These are phyloP conservation scores for Teratosphaeria destructans DNA, from an alignment of 2,329 filamentous ascomycete genomes.

Conservation along the genomic window DNA sequence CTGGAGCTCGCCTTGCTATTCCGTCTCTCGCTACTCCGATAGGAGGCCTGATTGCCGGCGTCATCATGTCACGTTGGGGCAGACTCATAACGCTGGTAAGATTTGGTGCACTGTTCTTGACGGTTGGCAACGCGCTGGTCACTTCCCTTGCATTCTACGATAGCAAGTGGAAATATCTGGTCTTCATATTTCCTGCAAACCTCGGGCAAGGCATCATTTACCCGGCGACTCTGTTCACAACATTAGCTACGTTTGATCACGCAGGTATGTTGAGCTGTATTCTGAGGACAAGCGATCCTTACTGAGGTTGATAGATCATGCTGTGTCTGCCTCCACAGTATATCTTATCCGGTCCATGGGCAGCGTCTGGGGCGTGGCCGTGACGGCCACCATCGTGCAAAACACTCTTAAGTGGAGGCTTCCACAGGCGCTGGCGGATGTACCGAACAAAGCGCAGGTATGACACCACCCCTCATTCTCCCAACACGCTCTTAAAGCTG, in stretches of 20 bases:
- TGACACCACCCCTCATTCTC: constrained; percentile 12
- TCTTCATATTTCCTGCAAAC: constrained; percentile 36
- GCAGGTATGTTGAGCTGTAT: constrained; percentile 33
- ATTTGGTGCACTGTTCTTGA: constrained; percentile 33
- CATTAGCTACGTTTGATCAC: constrained; percentile 53
- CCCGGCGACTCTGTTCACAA: constrained; percentile 47
- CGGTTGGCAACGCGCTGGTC: constrained; percentile 33
- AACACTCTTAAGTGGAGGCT: constrained; percentile 48
- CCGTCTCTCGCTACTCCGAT: constrained; percentile 37
- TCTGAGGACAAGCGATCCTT: neutral
- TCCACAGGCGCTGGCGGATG: constrained; percentile 42
- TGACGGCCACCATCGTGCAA: constrained; percentile 53
- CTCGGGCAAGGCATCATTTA: constrained; percentile 39
- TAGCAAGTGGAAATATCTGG: constrained; percentile 35
- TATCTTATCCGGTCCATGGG: constrained; percentile 55
- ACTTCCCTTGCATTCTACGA: constrained; percentile 33
- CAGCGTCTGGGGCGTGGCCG: constrained; percentile 54
- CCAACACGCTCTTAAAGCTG: neutral
- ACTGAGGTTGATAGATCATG: constrained; percentile 41
- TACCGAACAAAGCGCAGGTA: constrained; percentile 51
- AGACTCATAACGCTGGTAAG: constrained; percentile 32
- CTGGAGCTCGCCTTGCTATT: constrained; percentile 34
- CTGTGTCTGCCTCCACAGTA: constrained; percentile 51
- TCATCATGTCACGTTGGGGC: constrained; percentile 40
- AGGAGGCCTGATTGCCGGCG: constrained; percentile 34